Evolutionary conservation across 2,329 filamentous ascomycete species (phyloP).

Genomic region (Sporothrix sp.): DNA sequence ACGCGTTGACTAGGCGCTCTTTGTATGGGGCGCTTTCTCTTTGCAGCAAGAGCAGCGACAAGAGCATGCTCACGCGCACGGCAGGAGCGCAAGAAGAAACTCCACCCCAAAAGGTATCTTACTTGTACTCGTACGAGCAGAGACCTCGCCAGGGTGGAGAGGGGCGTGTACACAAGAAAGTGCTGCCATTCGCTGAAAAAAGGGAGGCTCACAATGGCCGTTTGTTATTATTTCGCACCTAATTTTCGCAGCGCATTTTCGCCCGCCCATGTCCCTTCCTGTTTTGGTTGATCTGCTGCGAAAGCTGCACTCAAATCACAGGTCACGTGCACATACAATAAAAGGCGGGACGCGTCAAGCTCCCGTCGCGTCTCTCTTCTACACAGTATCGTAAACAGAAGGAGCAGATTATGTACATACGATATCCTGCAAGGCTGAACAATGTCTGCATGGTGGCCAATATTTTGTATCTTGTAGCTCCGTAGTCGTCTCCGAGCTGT

Average conservation of each 20-base stretch:
- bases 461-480: no score
- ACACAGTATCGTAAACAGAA: no score
- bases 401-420: not conserved
- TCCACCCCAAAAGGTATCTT: not conserved
- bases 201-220: not conserved
- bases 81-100: not conserved
- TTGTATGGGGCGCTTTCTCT: not conserved
- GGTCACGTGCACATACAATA: conserved; percentile 4
- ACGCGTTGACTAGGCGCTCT: not conserved
- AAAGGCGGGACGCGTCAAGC: conserved; percentile 5
- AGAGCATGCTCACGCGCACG: not conserved
- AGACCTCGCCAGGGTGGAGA: not conserved
- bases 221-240: not conserved
- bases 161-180: conserved; percentile 8
- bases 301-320: not conserved
- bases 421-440: no score
- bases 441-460: no score
- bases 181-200: conserved; percentile 12
- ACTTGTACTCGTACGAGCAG: no score
- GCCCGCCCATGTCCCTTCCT: not conserved
- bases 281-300: not conserved
- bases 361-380: conserved; percentile 6
- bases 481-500: no score
- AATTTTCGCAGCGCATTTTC: conserved; percentile 1
- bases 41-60: not conserved